Base-by-base conservation (phyloP, 2,329 filamentous ascomycete genomes). In the Colletotrichum endophyticum region DNA sequence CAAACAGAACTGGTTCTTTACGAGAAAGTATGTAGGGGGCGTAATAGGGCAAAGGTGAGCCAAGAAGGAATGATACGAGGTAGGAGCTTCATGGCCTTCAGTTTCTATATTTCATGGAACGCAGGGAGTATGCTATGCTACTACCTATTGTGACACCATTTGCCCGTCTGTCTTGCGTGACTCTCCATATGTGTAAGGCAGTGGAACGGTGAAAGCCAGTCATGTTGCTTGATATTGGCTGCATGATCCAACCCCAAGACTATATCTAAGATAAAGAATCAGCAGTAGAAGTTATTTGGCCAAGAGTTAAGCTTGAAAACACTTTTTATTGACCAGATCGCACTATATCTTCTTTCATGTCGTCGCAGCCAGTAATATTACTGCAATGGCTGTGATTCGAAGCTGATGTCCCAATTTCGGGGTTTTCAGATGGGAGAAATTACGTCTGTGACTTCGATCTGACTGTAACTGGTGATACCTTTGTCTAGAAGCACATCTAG, bases 1-100 rank as follows among this genome's bases (percentile, higher is more conserved):
- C 0, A 13, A 0, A 53, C 0, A 53, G 22, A 53, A 25, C 6
- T 0, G 0, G 2, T 0, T 13, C 0, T 4, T 53, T 8, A 8
- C n/a, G n/a, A 53, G n/a, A 25, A 53, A 13, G n/a, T 0, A 53
- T 53, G 44, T 5, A 13, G 44, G 44, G 44, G 2, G 44, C 11
- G 11, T 13, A 0, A 0, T 22, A 22, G n/a, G 2, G 44, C 0
- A 53, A 1, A 53, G n/a, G 6, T 22, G 44, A 0, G 11, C 44
- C 11, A 13, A 22, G 11, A 53, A 12, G 44, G 6, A 53, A 53
- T 13, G 11, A 53, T 53, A 53, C 1, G 11, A 53, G 0, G 6
- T 19, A 5, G n/a, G 6, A 53, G 44, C n/a, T 3, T 5, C 44
- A 53, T 8, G n/a, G 0, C 44, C 4, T 49, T 44, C 36, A 19